Conservation (phyloP, 2,329 filamentous ascomycete genomes). For the Alternaria atra region DNA sequence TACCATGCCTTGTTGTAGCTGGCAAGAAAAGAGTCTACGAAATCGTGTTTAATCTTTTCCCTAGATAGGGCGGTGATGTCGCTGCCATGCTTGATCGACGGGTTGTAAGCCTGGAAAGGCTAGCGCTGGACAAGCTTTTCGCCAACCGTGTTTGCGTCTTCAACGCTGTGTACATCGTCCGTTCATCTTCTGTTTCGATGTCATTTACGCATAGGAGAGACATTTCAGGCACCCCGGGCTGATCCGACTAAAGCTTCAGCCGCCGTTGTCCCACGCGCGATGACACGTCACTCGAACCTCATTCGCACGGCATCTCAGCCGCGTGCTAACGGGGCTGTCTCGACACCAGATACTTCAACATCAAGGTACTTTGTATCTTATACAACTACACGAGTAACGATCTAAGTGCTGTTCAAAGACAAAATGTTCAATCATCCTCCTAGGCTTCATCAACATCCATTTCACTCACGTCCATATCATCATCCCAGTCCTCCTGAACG, state of each 20-base stretch:
- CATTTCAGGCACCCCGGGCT: not conserved
- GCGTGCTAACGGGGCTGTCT: too few species aligned
- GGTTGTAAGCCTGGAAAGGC: not conserved
- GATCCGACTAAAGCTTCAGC: not conserved
- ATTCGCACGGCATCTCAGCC: not conserved
- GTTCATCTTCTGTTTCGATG: not conserved
- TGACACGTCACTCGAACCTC: not conserved
- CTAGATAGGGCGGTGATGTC: not conserved
- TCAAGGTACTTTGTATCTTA: not conserved
- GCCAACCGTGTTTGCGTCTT: not conserved
- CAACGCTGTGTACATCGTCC: not conserved
- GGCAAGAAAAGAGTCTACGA: too few species aligned
- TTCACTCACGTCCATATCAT: constrained; percentile 21
- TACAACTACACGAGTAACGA: not conserved
- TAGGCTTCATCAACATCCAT: constrained; percentile 17
- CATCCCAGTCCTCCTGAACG: constrained; percentile 6
- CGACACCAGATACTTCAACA: not conserved
- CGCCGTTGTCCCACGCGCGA: not conserved
- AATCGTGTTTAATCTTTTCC: too few species aligned
- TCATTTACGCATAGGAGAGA: not conserved
- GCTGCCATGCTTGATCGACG: not conserved
- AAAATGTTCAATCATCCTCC: not conserved
- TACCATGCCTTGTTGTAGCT: too few species aligned
- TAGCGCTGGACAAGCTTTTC: constrained; percentile 7
- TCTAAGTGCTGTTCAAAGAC: not conserved